A percentile compares a stretch with the other conserved stretches of the same genome.
Evolutionary conservation across 768 basidiomycete genomes (phyloP).

Genomic region (Leccinum broughii): DNA sequence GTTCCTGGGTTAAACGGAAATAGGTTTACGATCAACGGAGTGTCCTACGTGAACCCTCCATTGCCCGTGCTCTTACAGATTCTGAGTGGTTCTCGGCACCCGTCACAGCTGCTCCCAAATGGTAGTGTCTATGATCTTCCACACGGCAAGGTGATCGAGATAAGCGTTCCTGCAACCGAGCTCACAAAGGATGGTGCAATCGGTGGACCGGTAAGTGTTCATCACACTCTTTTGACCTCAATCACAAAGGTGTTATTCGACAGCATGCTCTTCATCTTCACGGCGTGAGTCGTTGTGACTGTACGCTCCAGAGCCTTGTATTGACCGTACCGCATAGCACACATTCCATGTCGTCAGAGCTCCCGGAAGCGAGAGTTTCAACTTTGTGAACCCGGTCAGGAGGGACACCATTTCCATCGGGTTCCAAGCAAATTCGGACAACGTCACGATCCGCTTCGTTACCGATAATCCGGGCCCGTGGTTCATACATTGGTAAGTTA

Average conservation of each 20-base stretch:
- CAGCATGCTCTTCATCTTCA: constrained; percentile 28
- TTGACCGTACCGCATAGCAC: constrained; percentile 31
- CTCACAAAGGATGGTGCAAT: constrained; percentile 20
- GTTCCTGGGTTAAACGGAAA: not conserved
- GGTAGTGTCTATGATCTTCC: constrained; percentile 21
- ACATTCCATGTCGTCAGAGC: constrained; percentile 43
- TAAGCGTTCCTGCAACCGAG: constrained; percentile 20
- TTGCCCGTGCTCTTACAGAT: constrained; percentile 25
- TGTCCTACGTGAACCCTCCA: constrained; percentile 7
- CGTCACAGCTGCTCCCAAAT: constrained; percentile 15
- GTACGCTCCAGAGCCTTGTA: not conserved
- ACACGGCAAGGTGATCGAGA: constrained; percentile 14
- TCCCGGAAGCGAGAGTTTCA: constrained; percentile 39
- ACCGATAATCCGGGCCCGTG: constrained; percentile 56
- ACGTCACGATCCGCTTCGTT: constrained; percentile 58
- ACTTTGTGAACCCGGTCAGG: constrained; percentile 50
- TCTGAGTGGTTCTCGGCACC: constrained; percentile 20
- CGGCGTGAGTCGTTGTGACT: constrained; percentile 11
- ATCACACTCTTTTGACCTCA: not conserved
- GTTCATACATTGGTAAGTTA: constrained; percentile 24
- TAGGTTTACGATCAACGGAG: constrained; percentile 12
- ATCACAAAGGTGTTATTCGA: not conserved
- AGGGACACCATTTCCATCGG: constrained; percentile 49
- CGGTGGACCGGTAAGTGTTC: constrained; percentile 33
- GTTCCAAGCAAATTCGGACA: constrained; percentile 33